phyloP scores from a whole-genome alignment of 176 grass and related monocot genomes.

The Triticum aestivum region IWGSC_CS_RefSeq_v2.1 NC_057807.1:322040340-322040839 shows the following conservation, averaged over 20 bases:
- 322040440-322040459: slow-evolving; percentile 53
- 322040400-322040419: slow-evolving; percentile 64
- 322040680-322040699: not conserved
- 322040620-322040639: not conserved
- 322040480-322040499: slow-evolving; percentile 43
- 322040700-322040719: not conserved
- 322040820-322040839: not conserved
- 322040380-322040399: slow-evolving; percentile 54
- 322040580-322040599: not conserved
- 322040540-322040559: not conserved
- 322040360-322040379: slow-evolving; percentile 54
- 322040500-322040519: not conserved
- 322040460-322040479: slow-evolving; percentile 56
- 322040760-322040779: not conserved
- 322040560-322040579: not conserved
- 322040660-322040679: not conserved
- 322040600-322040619: not conserved
- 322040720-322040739: no score
- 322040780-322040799: not conserved
- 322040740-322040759: no score
- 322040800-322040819: not conserved
- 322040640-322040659: not conserved
- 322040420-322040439: slow-evolving; percentile 57
- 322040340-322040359: not conserved
- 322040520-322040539: not conserved